Evolutionary conservation across 2,329 filamentous ascomycete genomes (phyloP).

Genomic region (Xylariaceae sp.): DNA sequence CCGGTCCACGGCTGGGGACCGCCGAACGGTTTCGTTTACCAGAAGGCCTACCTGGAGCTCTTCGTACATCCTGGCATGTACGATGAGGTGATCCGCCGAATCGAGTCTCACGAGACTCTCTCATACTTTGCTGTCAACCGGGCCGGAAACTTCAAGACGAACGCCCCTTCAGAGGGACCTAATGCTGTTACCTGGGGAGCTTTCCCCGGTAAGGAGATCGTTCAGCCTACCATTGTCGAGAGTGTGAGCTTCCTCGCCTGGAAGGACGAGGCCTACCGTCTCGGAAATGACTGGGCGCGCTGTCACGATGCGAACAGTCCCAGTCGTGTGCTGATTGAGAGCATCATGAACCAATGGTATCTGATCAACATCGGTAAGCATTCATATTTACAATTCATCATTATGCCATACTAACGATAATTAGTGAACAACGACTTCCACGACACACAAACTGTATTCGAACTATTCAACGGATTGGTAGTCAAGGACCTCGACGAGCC

Average conservation of each 20-base stretch:
- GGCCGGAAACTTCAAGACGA: constrained; percentile 73
- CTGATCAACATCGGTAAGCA: constrained; percentile 85
- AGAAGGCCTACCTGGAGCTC: constrained; percentile 94
- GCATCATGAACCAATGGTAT: constrained; percentile 86
- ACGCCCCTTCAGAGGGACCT: constrained; percentile 77
- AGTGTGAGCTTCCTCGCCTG: constrained; percentile 95
- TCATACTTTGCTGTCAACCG: constrained; percentile 94
- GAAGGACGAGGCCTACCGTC: constrained; percentile 94
- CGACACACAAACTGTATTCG: constrained; percentile 72
- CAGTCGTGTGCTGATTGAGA: constrained; percentile 73
- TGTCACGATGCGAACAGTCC: constrained; percentile 75
- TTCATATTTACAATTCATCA: neutral
- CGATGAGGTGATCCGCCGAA: constrained; percentile 67
- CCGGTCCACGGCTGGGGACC: constrained; percentile 92
- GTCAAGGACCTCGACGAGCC: constrained; percentile 58
- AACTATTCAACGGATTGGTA: constrained; percentile 72
- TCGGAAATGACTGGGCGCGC: constrained; percentile 90
- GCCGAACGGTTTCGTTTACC: constrained; percentile 91
- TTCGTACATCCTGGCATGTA: constrained; percentile 78
- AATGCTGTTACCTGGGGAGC: constrained; percentile 99
- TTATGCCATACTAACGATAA: constrained; percentile 4
- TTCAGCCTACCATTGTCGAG: constrained; percentile 99
- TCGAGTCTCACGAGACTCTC: constrained; percentile 72
- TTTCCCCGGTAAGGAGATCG: constrained; percentile 96
- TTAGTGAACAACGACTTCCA: constrained; percentile 98